A percentile compares a stretch with the other conserved stretches of the same genome.
phyloP scores from a whole-genome alignment of 1,284 basidiomycete genomes.

The Cerioporus squamosus region DNA sequence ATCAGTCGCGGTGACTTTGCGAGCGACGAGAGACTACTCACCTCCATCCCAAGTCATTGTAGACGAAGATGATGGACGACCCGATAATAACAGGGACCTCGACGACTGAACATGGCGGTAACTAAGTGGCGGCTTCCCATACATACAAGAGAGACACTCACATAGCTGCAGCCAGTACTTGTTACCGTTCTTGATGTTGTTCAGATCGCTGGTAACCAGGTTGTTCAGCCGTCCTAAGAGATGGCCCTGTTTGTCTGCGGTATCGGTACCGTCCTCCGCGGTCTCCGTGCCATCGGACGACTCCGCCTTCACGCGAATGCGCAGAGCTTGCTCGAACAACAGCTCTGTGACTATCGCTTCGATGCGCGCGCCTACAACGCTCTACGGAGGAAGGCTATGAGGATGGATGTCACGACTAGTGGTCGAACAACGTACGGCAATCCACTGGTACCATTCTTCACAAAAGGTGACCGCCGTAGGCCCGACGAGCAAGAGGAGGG shows the following conservation, averaged over 20 bases:
- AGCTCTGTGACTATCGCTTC: conserved; percentile 60
- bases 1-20: neutral
- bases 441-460: conserved; percentile 56
- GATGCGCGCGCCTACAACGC: conserved; percentile 41
- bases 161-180: conserved; percentile 28
- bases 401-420: conserved; percentile 29
- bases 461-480: conserved; percentile 47
- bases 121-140: neutral
- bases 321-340: conserved; percentile 58
- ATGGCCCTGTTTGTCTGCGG: conserved; percentile 23
- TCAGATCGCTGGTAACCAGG: conserved; percentile 40
- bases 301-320: conserved; percentile 51
- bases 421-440: conserved; percentile 40
- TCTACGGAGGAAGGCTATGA: conserved; percentile 27
- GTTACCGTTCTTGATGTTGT: conserved; percentile 38
- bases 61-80: conserved; percentile 44
- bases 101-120: conserved; percentile 34
- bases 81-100: conserved; percentile 40
- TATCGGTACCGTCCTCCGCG: conserved; percentile 32
- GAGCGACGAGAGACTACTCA: conserved; percentile 14
- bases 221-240: conserved; percentile 56
- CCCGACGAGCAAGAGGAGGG: conserved; percentile 61
- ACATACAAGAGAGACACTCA: conserved; percentile 7
- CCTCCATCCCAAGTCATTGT: conserved; percentile 52
- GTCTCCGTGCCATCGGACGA: conserved; percentile 11